Evolutionary conservation across 768 basidiomycete genomes (phyloP), one percentile per base, ranked within the genome.

Genomic region (Ramaria rubella): DNA sequence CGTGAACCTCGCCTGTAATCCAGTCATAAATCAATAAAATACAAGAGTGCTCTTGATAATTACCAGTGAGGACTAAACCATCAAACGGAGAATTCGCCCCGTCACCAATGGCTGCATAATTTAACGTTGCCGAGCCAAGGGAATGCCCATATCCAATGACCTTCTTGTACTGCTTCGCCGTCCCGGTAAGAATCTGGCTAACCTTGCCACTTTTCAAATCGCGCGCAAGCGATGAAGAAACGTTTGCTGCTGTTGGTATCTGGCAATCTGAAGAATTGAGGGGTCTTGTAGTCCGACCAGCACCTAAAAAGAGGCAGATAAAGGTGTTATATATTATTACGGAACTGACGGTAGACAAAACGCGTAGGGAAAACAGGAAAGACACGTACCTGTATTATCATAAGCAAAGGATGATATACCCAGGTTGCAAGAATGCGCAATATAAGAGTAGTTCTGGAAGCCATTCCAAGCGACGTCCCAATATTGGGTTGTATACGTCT

Each of bases 361-460:
- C n/a, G n/a, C n/a, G n/a, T n/a, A n/a, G n/a, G n/a, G n/a, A n/a
- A n/a, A n/a, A n/a, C n/a, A n/a, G n/a, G 27, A 44, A 48, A 17
- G n/a, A 17, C 8, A 17, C 23, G 54, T 15, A 49, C 55, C 43
- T 11, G 21, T 48, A 24, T 56, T 56, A 27, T 56, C 55, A 30
- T 56, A 56, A 5, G 45, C 12, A 34, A 56, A 48, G 15, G 55
- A 56, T 5, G 55, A 46, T 7, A 56, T 19, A 5, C 55, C 55
- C 5, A 11, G 44, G 26, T 24, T 34, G 44, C 55, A 56, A 11
- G 55, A 45, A 30, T 45, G 21, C 14, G 43, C 26, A 14, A 49
- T 42, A 14, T 56, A 56, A 15, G 55, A 56, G 33, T 56, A 56
- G 27, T 56, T 56, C 24, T 56, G 44, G 31, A 56, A 56, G 2